Conservation (phyloP, 306 rosid species). For the Mucuna pruriens region DNA sequence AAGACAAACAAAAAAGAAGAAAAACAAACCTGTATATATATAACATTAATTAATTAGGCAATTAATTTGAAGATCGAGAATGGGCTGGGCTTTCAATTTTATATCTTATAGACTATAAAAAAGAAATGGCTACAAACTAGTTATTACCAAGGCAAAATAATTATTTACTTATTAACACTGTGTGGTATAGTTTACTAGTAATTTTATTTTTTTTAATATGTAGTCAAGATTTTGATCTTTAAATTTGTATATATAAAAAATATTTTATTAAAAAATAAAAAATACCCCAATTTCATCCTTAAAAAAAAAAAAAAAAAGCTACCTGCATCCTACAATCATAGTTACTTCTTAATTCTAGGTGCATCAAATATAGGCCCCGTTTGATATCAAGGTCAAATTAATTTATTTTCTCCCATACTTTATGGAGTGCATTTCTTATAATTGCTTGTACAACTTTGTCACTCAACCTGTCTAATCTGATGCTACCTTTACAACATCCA, state of each 20-base stretch:
- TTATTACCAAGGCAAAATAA: not conserved
- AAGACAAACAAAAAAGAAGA: not conserved
- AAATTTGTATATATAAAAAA: no score
- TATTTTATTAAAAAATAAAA: no score
- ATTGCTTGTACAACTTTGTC: slow-evolving; percentile 35
- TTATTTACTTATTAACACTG: no score
- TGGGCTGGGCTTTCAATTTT: slow-evolving; percentile 29
- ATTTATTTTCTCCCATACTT: slow-evolving; percentile 9
- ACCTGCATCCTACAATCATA: not conserved
- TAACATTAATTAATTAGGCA: not conserved
- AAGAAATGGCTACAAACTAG: not conserved
- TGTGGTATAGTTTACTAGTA: no score
- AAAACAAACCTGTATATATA: not conserved
- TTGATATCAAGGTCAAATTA: slow-evolving; percentile 1
- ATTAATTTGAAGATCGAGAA: not conserved
- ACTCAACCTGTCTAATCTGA: slow-evolving; percentile 37
- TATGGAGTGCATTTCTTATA: not conserved
- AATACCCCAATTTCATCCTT: no score
- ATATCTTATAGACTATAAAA: not conserved
- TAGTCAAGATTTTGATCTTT: no score
- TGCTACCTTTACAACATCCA: not conserved
- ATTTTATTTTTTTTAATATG: no score
- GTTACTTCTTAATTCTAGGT: not conserved
- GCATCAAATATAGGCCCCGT: not conserved
- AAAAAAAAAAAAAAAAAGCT: no score